A percentile compares a stretch with the other conserved stretches of the same genome.
Evolutionary conservation across 1,284 basidiomycete species (phyloP).

Genomic region (Leucoagaricus sp.): DNA sequence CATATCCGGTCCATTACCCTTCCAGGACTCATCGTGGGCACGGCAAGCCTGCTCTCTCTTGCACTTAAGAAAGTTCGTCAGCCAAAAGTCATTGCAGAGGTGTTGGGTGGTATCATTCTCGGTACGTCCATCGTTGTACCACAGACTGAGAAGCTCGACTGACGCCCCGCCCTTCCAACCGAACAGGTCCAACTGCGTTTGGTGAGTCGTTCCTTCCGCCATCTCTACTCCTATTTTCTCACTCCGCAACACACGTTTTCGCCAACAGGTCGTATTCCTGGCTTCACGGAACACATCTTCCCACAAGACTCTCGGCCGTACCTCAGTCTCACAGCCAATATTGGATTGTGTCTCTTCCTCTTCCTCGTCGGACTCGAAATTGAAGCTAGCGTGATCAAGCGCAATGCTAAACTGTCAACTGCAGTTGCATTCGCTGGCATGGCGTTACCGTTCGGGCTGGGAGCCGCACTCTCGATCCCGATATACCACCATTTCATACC

Average conservation of each 20-base stretch:
- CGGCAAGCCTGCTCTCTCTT: conserved; percentile 77
- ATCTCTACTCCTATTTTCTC: neutral
- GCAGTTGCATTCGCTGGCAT: conserved; percentile 69
- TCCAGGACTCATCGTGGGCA: conserved; percentile 77
- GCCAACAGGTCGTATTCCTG: conserved; percentile 58
- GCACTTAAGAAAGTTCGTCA: conserved; percentile 75
- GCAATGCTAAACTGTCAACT: conserved; percentile 69
- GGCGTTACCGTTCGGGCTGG: conserved; percentile 81
- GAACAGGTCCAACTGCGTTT: conserved; percentile 73
- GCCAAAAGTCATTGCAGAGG: conserved; percentile 75
- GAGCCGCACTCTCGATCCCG: conserved; percentile 79
- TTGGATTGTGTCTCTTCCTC: conserved; percentile 91
- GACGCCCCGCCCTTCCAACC: neutral
- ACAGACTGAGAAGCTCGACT: too few relatives aligned
- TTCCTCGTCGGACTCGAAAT: conserved; percentile 90
- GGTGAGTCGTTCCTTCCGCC: conserved; percentile 33
- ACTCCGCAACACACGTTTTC: conserved; percentile 8
- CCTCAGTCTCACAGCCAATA: conserved; percentile 88
- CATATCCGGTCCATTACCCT: conserved; percentile 5
- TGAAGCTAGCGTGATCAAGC: conserved; percentile 77
- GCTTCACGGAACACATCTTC: conserved; percentile 85
- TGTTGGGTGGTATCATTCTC: conserved; percentile 89
- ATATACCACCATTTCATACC: conserved; percentile 84
- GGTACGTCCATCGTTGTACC: conserved; percentile 37
- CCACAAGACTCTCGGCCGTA: conserved; percentile 72